A percentile compares a stretch with the other conserved stretches of the same genome.
phyloP scores from a whole-genome alignment of 2,329 filamentous ascomycete species.

The Aspergillus clavatus region DNA sequence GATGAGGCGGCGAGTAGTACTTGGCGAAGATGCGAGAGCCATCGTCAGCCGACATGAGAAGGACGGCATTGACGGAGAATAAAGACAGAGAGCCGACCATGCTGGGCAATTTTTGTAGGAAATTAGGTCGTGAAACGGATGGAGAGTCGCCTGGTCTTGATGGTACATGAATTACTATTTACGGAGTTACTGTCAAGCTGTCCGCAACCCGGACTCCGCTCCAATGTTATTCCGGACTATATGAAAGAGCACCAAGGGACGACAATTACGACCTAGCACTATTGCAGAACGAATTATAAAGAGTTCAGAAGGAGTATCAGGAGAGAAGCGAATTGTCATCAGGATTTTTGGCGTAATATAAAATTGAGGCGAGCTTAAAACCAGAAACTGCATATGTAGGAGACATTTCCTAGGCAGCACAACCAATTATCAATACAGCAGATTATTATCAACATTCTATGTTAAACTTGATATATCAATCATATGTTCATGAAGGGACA shows the following conservation, averaged over 20 bases:
- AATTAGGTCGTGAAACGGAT: slow-evolving; percentile 2
- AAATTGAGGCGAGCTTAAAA: no score
- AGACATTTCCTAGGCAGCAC: neutral
- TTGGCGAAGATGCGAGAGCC: slow-evolving; percentile 88
- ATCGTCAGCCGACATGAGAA: slow-evolving; percentile 79
- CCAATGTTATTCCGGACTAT: slow-evolving; percentile 23
- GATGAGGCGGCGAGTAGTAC: slow-evolving; percentile 74
- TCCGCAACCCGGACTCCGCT: slow-evolving; percentile 20
- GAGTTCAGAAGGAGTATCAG: no score
- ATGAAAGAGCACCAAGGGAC: neutral
- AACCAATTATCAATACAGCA: neutral
- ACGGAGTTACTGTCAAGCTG: slow-evolving; percentile 21
- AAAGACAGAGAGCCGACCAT: slow-evolving; percentile 74
- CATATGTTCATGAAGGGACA: slow-evolving; percentile 1
- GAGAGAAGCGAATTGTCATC: no score
- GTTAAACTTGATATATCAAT: neutral
- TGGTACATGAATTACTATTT: slow-evolving; percentile 4
- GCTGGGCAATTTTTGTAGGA: slow-evolving; percentile 22
- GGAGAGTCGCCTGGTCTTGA: neutral
- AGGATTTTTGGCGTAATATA: no score
- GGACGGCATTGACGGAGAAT: slow-evolving; percentile 70
- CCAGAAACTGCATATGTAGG: neutral
- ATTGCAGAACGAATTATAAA: no score
- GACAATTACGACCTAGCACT: neutral
- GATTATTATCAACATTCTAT: neutral